phyloP scores from a whole-genome alignment of 2,329 filamentous ascomycete species.

The Teratosphaeriaceae sp. region DNA sequence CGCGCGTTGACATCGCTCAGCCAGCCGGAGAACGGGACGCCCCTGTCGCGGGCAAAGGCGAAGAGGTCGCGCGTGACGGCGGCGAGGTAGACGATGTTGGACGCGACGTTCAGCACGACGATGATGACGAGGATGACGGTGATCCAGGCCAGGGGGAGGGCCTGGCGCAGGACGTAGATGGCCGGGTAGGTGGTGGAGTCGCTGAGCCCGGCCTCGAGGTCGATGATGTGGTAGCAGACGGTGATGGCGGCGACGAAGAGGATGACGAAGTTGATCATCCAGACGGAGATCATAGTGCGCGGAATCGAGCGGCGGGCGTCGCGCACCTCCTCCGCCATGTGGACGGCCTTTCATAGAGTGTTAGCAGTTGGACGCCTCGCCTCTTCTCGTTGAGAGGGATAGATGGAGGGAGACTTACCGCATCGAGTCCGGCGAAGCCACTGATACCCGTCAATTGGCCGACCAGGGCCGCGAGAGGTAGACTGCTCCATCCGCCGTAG shows the following conservation, averaged over 20 bases:
- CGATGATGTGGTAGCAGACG: constrained; percentile 26
- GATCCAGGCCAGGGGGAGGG: constrained; percentile 8
- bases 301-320: constrained; percentile 20
- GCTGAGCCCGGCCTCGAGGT: neutral
- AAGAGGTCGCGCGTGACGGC: constrained; percentile 10
- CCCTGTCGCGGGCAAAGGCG: constrained; percentile 31
- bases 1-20: neutral
- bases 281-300: constrained; percentile 26
- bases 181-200: constrained; percentile 15
- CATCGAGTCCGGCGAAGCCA: constrained; percentile 17
- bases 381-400: neutral
- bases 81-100: constrained; percentile 7
- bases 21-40: constrained; percentile 1
- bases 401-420: neutral
- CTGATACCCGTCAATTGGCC: constrained; percentile 14
- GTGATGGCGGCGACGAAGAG: constrained; percentile 37
- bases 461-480: constrained; percentile 22
- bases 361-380: too few species aligned
- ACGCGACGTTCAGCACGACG: constrained; percentile 24
- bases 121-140: constrained; percentile 37
- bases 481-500: constrained; percentile 31
- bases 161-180: constrained; percentile 25
- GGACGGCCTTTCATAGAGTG: constrained; percentile 11
- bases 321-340: constrained; percentile 22
- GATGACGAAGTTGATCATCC: constrained; percentile 37